Evolutionary conservation across 169 alveolate genomes (phyloP).

Genomic region (Plasmodium vivax): DNA sequence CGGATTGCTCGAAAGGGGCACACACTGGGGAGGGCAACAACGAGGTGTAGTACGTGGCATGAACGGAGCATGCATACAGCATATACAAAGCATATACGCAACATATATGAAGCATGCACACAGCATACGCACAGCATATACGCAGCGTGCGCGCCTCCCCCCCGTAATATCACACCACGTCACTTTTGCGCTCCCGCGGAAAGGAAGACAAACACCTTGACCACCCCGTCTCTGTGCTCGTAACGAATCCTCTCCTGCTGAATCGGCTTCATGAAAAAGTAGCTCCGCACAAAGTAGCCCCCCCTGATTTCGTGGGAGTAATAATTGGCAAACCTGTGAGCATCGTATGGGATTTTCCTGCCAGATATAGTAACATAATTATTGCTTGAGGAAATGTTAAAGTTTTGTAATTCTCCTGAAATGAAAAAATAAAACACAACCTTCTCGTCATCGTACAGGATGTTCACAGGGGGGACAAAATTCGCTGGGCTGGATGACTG

Average conservation of each 20-base stretch:
- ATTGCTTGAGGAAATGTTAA: slow-evolving; percentile 24
- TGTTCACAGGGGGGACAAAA: slow-evolving; percentile 62
- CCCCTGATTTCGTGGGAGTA: slow-evolving; percentile 60
- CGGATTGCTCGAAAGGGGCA: no score
- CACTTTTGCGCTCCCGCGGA: background rate
- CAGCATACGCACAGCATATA: background rate
- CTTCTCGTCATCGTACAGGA: slow-evolving; percentile 62
- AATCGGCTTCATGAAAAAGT: slow-evolving; percentile 25
- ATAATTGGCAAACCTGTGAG: slow-evolving; percentile 16
- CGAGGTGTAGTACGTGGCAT: background rate
- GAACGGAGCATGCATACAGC: no score
- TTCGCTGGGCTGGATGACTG: background rate
- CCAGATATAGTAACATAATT: slow-evolving; percentile 72
- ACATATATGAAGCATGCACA: background rate
- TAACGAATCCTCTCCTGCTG: slow-evolving; percentile 31
- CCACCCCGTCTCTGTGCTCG: slow-evolving; percentile 60
- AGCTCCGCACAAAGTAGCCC: slow-evolving; percentile 63
- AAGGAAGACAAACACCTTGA: slow-evolving; percentile 27
- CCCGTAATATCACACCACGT: background rate
- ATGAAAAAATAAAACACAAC: slow-evolving; percentile 61
- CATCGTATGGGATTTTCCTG: slow-evolving; percentile 47
- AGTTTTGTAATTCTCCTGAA: slow-evolving; percentile 61
- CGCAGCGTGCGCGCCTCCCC: background rate
- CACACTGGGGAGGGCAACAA: background rate
- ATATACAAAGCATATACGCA: background rate